Evolutionary conservation across 768 basidiomycete species (phyloP).

Genomic region (Hericium erinaceus): DNA sequence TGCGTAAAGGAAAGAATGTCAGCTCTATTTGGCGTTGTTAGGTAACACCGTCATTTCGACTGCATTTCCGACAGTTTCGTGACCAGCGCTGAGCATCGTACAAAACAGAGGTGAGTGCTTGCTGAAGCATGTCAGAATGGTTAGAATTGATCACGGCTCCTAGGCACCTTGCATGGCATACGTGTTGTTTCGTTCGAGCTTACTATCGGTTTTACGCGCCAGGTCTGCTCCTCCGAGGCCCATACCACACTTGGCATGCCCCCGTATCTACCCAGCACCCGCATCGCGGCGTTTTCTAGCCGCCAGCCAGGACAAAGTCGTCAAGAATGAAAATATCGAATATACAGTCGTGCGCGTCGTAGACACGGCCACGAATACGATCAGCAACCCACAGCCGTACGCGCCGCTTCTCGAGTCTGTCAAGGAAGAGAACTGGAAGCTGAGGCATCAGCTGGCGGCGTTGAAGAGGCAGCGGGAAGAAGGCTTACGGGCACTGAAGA

Average conservation of each 20-base stretch:
- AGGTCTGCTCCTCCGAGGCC: background rate
- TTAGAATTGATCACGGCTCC: too few species aligned
- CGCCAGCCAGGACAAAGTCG: background rate
- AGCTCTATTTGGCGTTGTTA: too few species aligned
- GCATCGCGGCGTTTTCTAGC: too few species aligned
- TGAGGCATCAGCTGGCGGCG: background rate
- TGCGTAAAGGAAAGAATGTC: too few species aligned
- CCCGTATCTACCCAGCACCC: background rate
- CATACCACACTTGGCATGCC: background rate
- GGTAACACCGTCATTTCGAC: too few species aligned
- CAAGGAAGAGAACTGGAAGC: background rate
- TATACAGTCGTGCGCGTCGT: conserved; percentile 12
- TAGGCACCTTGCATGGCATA: background rate
- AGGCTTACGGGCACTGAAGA: too few species aligned
- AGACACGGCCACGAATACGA: conserved; percentile 11
- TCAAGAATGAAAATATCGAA: conserved; percentile 8
- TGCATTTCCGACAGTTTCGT: too few species aligned
- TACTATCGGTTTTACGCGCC: background rate
- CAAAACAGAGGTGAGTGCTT: too few species aligned
- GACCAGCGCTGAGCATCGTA: too few species aligned
- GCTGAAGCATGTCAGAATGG: too few species aligned
- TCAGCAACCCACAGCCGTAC: conserved; percentile 6
- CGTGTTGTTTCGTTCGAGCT: background rate
- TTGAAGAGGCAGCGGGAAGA: too few species aligned
- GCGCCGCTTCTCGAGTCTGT: conserved; percentile 6